Percentiles rank a stretch among this genome's conserved stretches.
These are phyloP conservation scores for Kurtzmaniella quercitrusa DNA, from an alignment of 1,139 yeast species.

Conservation along the genomic window DNA sequence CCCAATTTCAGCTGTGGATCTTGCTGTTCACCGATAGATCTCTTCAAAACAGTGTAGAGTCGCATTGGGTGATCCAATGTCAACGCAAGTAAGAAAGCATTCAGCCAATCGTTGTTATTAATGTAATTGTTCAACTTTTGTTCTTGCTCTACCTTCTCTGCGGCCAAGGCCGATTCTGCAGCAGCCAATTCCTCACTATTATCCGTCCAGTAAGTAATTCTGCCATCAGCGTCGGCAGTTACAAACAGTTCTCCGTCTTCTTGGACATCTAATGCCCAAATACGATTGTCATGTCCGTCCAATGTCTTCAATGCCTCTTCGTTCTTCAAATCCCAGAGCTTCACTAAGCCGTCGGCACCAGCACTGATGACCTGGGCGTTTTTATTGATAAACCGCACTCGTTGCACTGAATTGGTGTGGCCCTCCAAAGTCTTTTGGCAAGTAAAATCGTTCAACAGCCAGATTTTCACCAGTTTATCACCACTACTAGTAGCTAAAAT, in stretches of 20 bases:
- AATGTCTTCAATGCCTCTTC: slow-evolving; percentile 81
- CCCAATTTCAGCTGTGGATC: slow-evolving; percentile 53
- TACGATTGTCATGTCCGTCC: slow-evolving; percentile 89
- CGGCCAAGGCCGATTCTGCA: slow-evolving; percentile 49
- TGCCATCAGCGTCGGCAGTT: slow-evolving; percentile 94
- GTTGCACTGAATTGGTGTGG: slow-evolving; percentile 87
- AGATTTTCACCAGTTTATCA: slow-evolving; percentile 82
- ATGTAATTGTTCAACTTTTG: slow-evolving; percentile 77
- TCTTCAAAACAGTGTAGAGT: slow-evolving; percentile 63
- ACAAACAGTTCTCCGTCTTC: slow-evolving; percentile 67
- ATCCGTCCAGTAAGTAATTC: slow-evolving; percentile 83
- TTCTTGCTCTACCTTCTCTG: slow-evolving; percentile 73
- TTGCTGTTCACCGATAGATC: slow-evolving; percentile 44
- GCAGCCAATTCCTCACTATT: slow-evolving; percentile 65
- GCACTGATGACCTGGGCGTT: slow-evolving; percentile 72
- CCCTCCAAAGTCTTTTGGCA: slow-evolving; percentile 88
- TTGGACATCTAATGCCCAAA: slow-evolving; percentile 78
- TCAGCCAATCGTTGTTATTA: slow-evolving; percentile 71
- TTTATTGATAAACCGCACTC: slow-evolving; percentile 64
- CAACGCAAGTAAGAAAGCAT: slow-evolving; percentile 82
- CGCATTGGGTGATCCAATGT: slow-evolving; percentile 85
- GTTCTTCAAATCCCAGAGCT: slow-evolving; percentile 76
- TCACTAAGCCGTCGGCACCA: slow-evolving; percentile 93
- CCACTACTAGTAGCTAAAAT: slow-evolving; percentile 78
- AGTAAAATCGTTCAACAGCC: slow-evolving; percentile 77